These are phyloP conservation scores for Exophiala sp. DNA, from an alignment of 2,329 filamentous ascomycete species.

Conservation along the genomic window DNA sequence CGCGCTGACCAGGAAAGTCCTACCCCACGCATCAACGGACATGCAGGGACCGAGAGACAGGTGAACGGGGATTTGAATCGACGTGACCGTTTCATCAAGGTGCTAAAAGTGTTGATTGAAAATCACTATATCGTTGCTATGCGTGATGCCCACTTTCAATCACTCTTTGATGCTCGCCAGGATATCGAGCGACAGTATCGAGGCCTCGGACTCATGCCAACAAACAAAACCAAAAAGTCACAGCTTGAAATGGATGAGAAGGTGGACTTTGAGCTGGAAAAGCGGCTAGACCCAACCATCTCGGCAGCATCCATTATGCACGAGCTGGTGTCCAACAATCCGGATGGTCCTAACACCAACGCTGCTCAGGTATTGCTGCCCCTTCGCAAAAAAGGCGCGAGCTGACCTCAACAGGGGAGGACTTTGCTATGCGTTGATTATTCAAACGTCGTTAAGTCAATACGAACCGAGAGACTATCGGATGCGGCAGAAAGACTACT, in stretches of 20 bases:
- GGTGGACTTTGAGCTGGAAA: conserved; percentile 53
- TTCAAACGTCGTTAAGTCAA: conserved; percentile 12
- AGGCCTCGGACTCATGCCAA: conserved; percentile 51
- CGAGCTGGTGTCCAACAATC: conserved; percentile 3
- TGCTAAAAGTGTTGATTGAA: conserved; percentile 11
- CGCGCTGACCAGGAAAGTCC: background rate
- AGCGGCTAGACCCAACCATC: conserved; percentile 36
- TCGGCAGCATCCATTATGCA: conserved; percentile 8
- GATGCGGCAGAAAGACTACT: conserved; percentile 13
- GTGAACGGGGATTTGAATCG: background rate
- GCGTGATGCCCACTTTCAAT: conserved; percentile 44
- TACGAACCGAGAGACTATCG: conserved; percentile 18
- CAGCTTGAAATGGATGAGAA: conserved; percentile 60
- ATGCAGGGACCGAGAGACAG: background rate
- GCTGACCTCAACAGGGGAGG: conserved; percentile 11
- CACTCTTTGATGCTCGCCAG: conserved; percentile 53
- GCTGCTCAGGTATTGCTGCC: conserved; percentile 3
- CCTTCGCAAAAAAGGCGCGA: background rate
- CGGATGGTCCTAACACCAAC: background rate
- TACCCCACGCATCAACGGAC: conserved; percentile 1
- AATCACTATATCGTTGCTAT: conserved; percentile 23
- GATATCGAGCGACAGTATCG: conserved; percentile 61
- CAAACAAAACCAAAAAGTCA: conserved; percentile 59
- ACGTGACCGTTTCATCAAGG: conserved; percentile 5
- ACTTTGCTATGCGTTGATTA: conserved; percentile 19